These are phyloP conservation scores for Dichotomopilus funicola DNA, from an alignment of 2,329 filamentous ascomycete species.

Conservation along the genomic window DNA sequence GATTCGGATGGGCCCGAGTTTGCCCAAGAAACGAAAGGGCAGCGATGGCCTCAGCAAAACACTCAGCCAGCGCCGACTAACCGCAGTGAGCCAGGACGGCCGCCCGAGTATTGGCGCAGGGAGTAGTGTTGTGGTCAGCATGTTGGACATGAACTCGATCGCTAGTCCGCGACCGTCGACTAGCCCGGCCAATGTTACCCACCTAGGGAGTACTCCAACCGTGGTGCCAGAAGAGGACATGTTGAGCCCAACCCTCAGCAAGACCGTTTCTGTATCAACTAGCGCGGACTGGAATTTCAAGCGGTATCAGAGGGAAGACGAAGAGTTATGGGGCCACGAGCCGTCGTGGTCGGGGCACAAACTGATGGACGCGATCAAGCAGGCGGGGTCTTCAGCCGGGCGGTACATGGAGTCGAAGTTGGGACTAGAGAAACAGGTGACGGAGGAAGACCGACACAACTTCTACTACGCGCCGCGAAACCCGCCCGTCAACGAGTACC, in stretches of 20 bases:
- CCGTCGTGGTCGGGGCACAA: slow-evolving; percentile 48
- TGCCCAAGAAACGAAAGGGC: slow-evolving; percentile 54
- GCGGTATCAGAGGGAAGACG: slow-evolving; percentile 80
- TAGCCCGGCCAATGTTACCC: slow-evolving; percentile 25
- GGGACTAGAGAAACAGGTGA: slow-evolving; percentile 46
- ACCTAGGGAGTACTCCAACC: slow-evolving; percentile 37
- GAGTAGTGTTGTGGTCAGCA: slow-evolving; percentile 34
- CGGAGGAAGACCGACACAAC: slow-evolving; percentile 44
- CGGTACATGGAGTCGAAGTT: slow-evolving; percentile 48
- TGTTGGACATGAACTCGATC: slow-evolving; percentile 20
- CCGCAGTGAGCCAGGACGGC: slow-evolving; percentile 47
- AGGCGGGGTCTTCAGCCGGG: slow-evolving; percentile 51
- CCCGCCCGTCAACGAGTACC: slow-evolving; percentile 77
- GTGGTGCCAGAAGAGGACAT: slow-evolving; percentile 42
- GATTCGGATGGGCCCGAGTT: slow-evolving; percentile 71
- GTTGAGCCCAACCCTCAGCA: slow-evolving; percentile 33
- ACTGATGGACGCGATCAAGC: slow-evolving; percentile 51
- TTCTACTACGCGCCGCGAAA: slow-evolving; percentile 57
- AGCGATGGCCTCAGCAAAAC: slow-evolving; percentile 43
- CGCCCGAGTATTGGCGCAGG: slow-evolving; percentile 32
- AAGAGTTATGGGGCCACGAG: slow-evolving; percentile 73
- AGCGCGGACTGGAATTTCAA: slow-evolving; percentile 66
- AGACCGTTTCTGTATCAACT: slow-evolving; percentile 31
- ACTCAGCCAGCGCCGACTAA: slow-evolving; percentile 53
- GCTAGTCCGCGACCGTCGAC: slow-evolving; percentile 21